These are phyloP conservation scores for Clonostachys rosea DNA, from an alignment of 2,329 filamentous ascomycete genomes.

Conservation along the genomic window DNA sequence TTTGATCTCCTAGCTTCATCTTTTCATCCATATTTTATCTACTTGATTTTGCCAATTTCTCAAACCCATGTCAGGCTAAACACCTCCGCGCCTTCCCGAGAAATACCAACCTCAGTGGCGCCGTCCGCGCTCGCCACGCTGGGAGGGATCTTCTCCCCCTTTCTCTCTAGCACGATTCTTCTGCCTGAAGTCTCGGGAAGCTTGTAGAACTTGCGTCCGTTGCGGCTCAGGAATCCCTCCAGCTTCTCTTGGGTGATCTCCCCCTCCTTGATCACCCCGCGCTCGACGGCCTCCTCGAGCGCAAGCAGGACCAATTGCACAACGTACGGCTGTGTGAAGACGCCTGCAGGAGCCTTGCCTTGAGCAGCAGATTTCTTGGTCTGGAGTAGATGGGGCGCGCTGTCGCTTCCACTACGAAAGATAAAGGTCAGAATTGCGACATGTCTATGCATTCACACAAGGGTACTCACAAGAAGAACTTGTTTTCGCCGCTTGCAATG, in stretches of 20 bases:
- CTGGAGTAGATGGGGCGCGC: slow-evolving; percentile 57
- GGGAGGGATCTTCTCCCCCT: slow-evolving; percentile 29
- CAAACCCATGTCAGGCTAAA: slow-evolving; percentile 31
- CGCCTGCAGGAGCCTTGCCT: slow-evolving; percentile 62
- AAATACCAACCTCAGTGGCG: slow-evolving; percentile 35
- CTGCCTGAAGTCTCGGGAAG: slow-evolving; percentile 16
- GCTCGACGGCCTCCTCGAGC: slow-evolving; percentile 56
- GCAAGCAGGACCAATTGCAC: slow-evolving; percentile 58
- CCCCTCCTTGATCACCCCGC: slow-evolving; percentile 42
- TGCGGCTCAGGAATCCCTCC: slow-evolving; percentile 46
- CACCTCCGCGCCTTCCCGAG: slow-evolving; percentile 30
- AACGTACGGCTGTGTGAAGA: slow-evolving; percentile 74
- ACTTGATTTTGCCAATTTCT: no score
- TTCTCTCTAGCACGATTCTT: slow-evolving; percentile 31
- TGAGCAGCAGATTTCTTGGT: slow-evolving; percentile 43
- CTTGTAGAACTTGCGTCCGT: slow-evolving; percentile 50
- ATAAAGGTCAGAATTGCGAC: neutral
- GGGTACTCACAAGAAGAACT: slow-evolving; percentile 65
- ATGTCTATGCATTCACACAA: neutral
- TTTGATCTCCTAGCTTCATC: no score
- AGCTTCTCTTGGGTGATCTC: slow-evolving; percentile 52
- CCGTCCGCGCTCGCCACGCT: slow-evolving; percentile 32
- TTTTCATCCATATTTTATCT: no score
- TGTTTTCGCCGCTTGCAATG: slow-evolving; percentile 51
- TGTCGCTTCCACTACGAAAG: slow-evolving; percentile 45